These are phyloP conservation scores for Cyanidium caldarium DNA, from an alignment of 23 red algal species.

Conservation along the genomic window DNA sequence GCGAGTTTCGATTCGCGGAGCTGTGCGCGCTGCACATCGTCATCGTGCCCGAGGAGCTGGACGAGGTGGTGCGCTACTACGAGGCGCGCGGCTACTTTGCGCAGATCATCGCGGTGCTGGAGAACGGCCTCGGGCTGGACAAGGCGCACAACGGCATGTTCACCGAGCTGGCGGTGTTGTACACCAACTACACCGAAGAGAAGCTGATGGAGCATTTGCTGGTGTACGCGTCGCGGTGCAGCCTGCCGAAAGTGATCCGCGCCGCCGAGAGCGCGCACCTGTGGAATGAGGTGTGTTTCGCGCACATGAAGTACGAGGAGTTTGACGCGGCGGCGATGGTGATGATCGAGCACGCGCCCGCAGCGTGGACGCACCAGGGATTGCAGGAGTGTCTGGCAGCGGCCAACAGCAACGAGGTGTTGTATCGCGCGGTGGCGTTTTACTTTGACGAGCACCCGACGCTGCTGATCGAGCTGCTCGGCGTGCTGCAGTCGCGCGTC, in stretches of 20 bases:
- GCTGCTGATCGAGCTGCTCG: slow-evolving; percentile 70
- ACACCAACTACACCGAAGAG: slow-evolving; percentile 68
- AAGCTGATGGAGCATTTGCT: slow-evolving; percentile 82
- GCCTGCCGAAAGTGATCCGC: slow-evolving; percentile 60
- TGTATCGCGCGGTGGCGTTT: slow-evolving; percentile 91
- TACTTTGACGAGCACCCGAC: slow-evolving; percentile 90
- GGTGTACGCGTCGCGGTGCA: slow-evolving; percentile 92
- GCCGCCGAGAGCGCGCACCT: slow-evolving; percentile 66
- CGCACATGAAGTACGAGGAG: slow-evolving; percentile 85
- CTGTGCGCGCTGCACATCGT: slow-evolving; percentile 79
- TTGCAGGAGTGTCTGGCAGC: slow-evolving; percentile 66
- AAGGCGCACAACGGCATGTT: slow-evolving; percentile 81
- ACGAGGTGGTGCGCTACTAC: slow-evolving; percentile 81
- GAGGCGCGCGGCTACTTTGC: slow-evolving; percentile 73
- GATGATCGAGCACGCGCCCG: slow-evolving; percentile 86
- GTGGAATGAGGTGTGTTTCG: slow-evolving; percentile 73
- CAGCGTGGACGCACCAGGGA: slow-evolving; percentile 53
- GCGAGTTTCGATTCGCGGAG: slow-evolving; percentile 84
- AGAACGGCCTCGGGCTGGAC: slow-evolving; percentile 64
- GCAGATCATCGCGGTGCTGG: slow-evolving; percentile 76
- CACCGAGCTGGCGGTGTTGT: slow-evolving; percentile 79
- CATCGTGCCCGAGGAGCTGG: slow-evolving; percentile 85
- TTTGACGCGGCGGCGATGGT: slow-evolving; percentile 85
- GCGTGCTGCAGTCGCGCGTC: slow-evolving; percentile 52
- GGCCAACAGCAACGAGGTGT: slow-evolving; percentile 63